Conservation (phyloP, 768 basidiomycete genomes). For the Crepidotus variabilis region DNA sequence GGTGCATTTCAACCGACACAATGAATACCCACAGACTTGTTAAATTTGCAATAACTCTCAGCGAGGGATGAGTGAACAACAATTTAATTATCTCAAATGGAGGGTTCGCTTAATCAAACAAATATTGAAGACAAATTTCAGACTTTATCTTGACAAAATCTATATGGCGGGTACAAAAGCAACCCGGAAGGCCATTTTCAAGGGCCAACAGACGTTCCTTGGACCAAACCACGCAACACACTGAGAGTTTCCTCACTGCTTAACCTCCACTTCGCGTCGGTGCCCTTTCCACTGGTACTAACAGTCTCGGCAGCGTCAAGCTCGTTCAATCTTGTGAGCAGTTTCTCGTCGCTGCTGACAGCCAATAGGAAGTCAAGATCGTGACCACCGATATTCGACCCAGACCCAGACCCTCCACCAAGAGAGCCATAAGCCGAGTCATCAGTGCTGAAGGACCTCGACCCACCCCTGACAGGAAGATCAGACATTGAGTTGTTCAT, state of each 20-base stretch:
- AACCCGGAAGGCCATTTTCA: not conserved
- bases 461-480: constrained; percentile 27
- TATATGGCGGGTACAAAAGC: no score
- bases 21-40: no score
- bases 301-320: constrained; percentile 70
- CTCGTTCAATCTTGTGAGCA: constrained; percentile 73
- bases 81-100: no score
- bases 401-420: constrained; percentile 22
- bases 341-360: constrained; percentile 73
- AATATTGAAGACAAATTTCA: no score
- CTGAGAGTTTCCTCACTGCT: constrained; percentile 29
- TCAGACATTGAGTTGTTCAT: not conserved
- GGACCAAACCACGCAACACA: constrained; percentile 25
- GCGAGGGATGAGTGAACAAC: no score
- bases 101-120: no score
- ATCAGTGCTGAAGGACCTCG: not conserved
- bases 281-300: constrained; percentile 68
- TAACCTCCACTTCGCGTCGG: constrained; percentile 72
- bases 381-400: constrained; percentile 22
- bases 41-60: no score
- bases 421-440: constrained; percentile 1
- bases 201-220: not conserved
- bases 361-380: constrained; percentile 61
- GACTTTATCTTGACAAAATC: no score
- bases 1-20: no score